Evolutionary conservation across 768 basidiomycete species (phyloP), one percentile per base, ranked within the genome.

Genomic region (Jaapia argillacea): DNA sequence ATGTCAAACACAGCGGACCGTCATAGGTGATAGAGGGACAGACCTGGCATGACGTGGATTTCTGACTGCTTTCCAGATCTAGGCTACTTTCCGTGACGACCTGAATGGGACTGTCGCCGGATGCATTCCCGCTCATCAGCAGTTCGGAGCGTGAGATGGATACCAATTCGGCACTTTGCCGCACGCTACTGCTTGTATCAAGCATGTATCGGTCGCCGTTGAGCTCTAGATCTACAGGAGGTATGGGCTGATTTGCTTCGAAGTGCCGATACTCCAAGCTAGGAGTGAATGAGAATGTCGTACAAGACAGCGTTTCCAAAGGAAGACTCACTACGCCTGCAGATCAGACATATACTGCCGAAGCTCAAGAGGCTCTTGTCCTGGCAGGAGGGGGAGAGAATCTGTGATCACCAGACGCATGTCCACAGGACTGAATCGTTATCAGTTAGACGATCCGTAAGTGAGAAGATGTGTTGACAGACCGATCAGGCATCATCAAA

Each of bases 401-500:
- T 67, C 60, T 24, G 65, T 62, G 20, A 67, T 53, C 23, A 68
- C 62, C 42, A 84, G 61, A 24, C 68, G 75, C 25, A 81, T 51
- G 52, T 84, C 81, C 65, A 79, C 67, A 10, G 75, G 69, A 20
- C 79, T 81, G 46, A 42, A 13, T 12, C 22, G 31, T 40, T 36
- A 38, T 51, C 43, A 44, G 24, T 20, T 28, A 25, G 37, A 44
- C 24, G 23, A 4, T n/a, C 14, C 4, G 13, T 13, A 16, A 33
- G 25, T 26, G 25, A n/a, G n/a, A n/a, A 6, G 2, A 21, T 21
- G 22, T 7, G 21, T 7, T 13, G 20, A 44, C 60, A 45, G 40
- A 77, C 79, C 77, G 68, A 52, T 79, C 71, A 31, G 79, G 79
- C 51, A 80, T 59, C 67, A 79, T 63, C 16, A 81, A 36, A 53